Evolutionary conservation across 805 yeast genomes (phyloP).

Genomic region (Tetrapisispora namnaoensis): DNA sequence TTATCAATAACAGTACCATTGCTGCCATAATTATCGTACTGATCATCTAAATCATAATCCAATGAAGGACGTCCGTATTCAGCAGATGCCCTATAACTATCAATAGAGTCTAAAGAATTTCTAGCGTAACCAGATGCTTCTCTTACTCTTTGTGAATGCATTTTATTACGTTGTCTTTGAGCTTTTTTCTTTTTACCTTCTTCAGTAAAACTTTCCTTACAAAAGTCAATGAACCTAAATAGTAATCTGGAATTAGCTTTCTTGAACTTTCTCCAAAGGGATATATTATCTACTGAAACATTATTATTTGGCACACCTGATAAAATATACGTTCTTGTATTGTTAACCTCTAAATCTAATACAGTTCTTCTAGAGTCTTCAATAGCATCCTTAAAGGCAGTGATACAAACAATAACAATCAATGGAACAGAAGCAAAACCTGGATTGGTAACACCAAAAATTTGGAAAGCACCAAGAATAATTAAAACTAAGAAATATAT

Average conservation of each 20-base stretch:
- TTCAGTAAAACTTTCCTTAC: constrained; percentile 25
- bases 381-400: constrained; percentile 71
- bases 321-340: constrained; percentile 60
- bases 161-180: constrained; percentile 5
- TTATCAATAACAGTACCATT: constrained; percentile 48
- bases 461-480: constrained; percentile 65
- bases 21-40: constrained; percentile 39
- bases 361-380: constrained; percentile 73
- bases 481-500: constrained; percentile 71
- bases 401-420: constrained; percentile 63
- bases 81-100: constrained; percentile 24
- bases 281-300: constrained; percentile 51
- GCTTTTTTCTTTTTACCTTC: constrained; percentile 26
- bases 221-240: constrained; percentile 18
- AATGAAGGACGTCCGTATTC: constrained; percentile 21
- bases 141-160: constrained; percentile 3
- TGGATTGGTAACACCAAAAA: constrained; percentile 77
- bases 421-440: constrained; percentile 68
- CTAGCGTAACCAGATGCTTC: constrained; percentile 23
- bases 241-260: constrained; percentile 36
- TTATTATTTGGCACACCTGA: constrained; percentile 48
- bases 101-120: constrained; percentile 32
- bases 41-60: constrained; percentile 39
- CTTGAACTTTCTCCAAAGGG: constrained; percentile 62
- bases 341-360: constrained; percentile 66